These are phyloP conservation scores for Uronychia setigera DNA, from an alignment of 73 alveolate species.

Conservation along the genomic window DNA sequence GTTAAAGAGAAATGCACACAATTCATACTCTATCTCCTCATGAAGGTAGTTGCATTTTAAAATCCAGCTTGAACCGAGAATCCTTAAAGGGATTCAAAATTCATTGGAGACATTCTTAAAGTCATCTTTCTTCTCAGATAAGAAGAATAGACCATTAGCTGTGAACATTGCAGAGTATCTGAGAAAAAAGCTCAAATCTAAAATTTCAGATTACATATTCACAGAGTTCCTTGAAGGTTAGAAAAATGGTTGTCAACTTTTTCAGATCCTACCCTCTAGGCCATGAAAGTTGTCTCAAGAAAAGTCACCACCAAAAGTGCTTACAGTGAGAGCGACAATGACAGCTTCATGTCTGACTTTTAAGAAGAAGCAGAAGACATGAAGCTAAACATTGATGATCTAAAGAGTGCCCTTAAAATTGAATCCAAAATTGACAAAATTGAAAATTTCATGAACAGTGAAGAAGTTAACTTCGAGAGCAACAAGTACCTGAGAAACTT, in stretches of 20 bases:
- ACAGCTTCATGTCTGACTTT: slow-evolving; percentile 32
- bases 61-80: slow-evolving; percentile 4
- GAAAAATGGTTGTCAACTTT: too few relatives aligned
- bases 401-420: slow-evolving; percentile 37
- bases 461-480: slow-evolving; percentile 16
- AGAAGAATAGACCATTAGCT: slow-evolving; percentile 34
- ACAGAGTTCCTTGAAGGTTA: slow-evolving; percentile 17
- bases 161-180: slow-evolving; percentile 47
- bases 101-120: slow-evolving; percentile 32
- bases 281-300: too few relatives aligned
- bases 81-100: slow-evolving; percentile 12
- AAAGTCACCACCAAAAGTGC: too few relatives aligned
- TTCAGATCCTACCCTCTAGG: too few relatives aligned
- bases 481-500: slow-evolving; percentile 33
- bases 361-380: slow-evolving; percentile 44
- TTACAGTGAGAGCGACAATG: slow-evolving; percentile 7
- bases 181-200: slow-evolving; percentile 21
- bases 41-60: neutral
- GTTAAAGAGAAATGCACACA: slow-evolving; percentile 26
- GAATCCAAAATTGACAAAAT: slow-evolving; percentile 56
- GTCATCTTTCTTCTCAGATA: slow-evolving; percentile 12
- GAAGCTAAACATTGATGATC: slow-evolving; percentile 23
- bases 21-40: slow-evolving; percentile 10
- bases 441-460: slow-evolving; percentile 44
- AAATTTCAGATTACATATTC: slow-evolving; percentile 8